These are phyloP conservation scores for Cylindrotheca fusiformis DNA, from an alignment of 108 stramenopile species.

Conservation along the genomic window DNA sequence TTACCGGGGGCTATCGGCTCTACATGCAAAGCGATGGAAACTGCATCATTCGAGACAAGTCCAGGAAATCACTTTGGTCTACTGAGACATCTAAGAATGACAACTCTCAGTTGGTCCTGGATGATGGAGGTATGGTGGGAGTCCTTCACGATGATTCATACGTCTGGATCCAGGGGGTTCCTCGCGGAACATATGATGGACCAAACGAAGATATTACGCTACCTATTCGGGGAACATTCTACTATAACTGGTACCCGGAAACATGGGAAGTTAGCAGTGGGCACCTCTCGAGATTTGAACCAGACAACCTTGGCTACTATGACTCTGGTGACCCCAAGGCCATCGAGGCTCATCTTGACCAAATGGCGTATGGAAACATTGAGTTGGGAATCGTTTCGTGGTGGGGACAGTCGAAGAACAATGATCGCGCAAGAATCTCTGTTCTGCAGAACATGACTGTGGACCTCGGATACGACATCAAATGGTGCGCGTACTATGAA, in stretches of 20 bases:
- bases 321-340: conserved; percentile 11
- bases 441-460: conserved; percentile 14
- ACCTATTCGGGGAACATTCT: conserved; percentile 17
- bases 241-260: conserved; percentile 29
- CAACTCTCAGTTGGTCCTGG: conserved; percentile 1
- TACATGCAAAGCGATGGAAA: conserved; percentile 20
- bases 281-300: conserved; percentile 5
- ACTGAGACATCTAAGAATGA: conserved; percentile 12
- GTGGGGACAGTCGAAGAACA: conserved; percentile 20
- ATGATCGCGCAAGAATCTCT: conserved; percentile 25
- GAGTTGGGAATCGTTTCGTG: conserved; percentile 26
- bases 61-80: conserved; percentile 5
- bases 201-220: conserved; percentile 8
- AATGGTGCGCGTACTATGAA: conserved; percentile 30
- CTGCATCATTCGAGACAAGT: conserved; percentile 5
- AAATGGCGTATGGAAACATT: conserved; percentile 13
- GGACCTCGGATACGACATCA: conserved; percentile 5
- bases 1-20: conserved; percentile 4
- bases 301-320: conserved; percentile 10
- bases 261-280: conserved; percentile 17
- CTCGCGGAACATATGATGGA: conserved; percentile 9
- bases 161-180: conserved; percentile 20
- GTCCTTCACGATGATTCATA: neutral
- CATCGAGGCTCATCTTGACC: conserved; percentile 15
- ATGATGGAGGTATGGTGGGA: conserved; percentile 15